Evolutionary conservation across 495 filamentous ascomycete genomes (phyloP).

Genomic region (Aspergillus mulundensis): DNA sequence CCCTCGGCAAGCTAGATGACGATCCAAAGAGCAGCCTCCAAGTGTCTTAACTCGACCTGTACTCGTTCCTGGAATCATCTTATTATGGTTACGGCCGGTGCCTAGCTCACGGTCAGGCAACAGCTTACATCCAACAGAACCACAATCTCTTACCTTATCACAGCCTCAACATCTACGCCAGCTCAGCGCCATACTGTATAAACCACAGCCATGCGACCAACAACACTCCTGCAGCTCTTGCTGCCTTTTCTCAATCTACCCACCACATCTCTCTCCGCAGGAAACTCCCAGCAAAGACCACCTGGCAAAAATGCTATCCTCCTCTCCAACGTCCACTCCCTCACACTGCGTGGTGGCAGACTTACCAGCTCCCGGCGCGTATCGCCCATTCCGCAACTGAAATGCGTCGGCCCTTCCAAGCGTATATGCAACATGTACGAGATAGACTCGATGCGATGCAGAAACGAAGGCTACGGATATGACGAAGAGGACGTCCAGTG

Average conservation of each 20-base stretch:
- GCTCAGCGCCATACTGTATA: background rate
- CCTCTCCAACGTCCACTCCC: conserved; percentile 68
- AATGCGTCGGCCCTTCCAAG: conserved; percentile 66
- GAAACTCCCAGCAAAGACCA: conserved; percentile 27
- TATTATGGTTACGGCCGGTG: background rate
- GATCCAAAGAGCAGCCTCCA: background rate
- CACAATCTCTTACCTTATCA: background rate
- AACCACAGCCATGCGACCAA: conserved; percentile 12
- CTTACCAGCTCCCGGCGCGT: conserved; percentile 74
- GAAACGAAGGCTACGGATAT: conserved; percentile 72
- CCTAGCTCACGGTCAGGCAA: background rate
- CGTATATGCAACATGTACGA: conserved; percentile 57
- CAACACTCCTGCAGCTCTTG: conserved; percentile 10
- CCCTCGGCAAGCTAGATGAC: background rate
- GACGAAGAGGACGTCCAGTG: conserved; percentile 73
- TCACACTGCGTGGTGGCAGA: conserved; percentile 65
- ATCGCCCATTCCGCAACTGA: conserved; percentile 73
- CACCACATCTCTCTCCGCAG: conserved; percentile 30
- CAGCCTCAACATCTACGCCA: background rate
- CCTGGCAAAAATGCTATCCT: conserved; percentile 59
- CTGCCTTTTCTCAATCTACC: conserved; percentile 28
- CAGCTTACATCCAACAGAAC: background rate
- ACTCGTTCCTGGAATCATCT: background rate
- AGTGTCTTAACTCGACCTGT: background rate
- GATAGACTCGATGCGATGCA: conserved; percentile 81